phyloP scores from a whole-genome alignment of 2,329 filamentous ascomycete species.

The Celoporthe dispersa region DNA sequence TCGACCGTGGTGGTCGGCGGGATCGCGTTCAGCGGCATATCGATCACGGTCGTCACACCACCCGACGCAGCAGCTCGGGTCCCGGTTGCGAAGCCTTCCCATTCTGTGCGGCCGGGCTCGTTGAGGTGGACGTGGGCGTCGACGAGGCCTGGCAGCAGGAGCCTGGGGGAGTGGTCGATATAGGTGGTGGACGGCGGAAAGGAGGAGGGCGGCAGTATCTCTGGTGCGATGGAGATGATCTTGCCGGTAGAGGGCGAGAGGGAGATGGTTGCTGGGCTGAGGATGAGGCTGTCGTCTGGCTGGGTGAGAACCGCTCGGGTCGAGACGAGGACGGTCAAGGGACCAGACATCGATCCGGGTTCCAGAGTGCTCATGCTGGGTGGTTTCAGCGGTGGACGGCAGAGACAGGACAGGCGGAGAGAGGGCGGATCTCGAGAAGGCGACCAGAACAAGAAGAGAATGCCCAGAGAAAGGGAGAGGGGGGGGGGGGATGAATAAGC shows the following conservation, averaged over 20 bases:
- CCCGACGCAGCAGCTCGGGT: conserved; percentile 93
- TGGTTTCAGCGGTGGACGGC: neutral
- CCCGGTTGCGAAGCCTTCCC: conserved; percentile 97
- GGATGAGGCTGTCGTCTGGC: conserved; percentile 59
- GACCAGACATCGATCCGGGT: conserved; percentile 36
- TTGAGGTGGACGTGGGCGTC: conserved; percentile 98
- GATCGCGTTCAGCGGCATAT: conserved; percentile 98
- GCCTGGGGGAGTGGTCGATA: conserved; percentile 79
- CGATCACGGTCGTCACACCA: conserved; percentile 93
- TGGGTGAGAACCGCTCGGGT: conserved; percentile 81
- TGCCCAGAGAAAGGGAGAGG: neutral
- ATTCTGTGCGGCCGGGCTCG: conserved; percentile 94
- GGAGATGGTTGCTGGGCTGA: conserved; percentile 83
- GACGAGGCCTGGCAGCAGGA: conserved; percentile 88
- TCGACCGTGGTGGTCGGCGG: conserved; percentile 90
- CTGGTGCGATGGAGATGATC: conserved; percentile 75
- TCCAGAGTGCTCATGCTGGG: conserved; percentile 39
- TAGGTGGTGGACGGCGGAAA: conserved; percentile 78
- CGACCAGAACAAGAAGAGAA: neutral
- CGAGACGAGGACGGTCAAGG: conserved; percentile 78
- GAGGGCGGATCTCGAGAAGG: neutral
- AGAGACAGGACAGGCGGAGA: neutral
- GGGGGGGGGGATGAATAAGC: neutral
- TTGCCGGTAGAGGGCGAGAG: conserved; percentile 81
- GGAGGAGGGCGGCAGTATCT: conserved; percentile 72